Conservation (phyloP, 2,329 filamentous ascomycete species). For the Cordyceps cateniannulata region DNA sequence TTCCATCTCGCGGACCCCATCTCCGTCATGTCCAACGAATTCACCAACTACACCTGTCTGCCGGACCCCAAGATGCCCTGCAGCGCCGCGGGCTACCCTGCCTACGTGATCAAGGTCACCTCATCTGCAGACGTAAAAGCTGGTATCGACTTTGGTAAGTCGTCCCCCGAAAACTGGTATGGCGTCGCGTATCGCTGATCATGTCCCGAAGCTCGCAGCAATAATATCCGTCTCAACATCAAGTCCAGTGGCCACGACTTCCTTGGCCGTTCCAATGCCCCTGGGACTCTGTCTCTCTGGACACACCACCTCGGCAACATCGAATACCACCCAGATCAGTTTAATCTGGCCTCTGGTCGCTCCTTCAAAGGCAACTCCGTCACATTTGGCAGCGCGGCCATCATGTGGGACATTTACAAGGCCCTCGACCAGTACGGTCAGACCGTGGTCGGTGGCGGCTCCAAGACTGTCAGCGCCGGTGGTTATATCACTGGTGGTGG, state of each 20-base stretch:
- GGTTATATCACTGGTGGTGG: conserved; percentile 58
- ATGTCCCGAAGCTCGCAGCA: conserved; percentile 27
- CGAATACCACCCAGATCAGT: conserved; percentile 30
- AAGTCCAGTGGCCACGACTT: conserved; percentile 38
- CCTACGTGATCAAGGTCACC: conserved; percentile 30
- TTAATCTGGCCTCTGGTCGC: conserved; percentile 35
- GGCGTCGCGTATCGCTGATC: neutral
- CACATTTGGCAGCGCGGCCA: conserved; percentile 46
- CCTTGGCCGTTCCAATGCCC: conserved; percentile 38
- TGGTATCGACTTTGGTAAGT: conserved; percentile 36
- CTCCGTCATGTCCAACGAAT: conserved; percentile 33
- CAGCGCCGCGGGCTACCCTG: conserved; percentile 25
- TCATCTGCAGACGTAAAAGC: conserved; percentile 26
- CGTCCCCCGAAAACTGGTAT: neutral
- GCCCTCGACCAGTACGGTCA: conserved; percentile 37
- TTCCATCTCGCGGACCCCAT: conserved; percentile 24
- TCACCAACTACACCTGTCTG: conserved; percentile 44
- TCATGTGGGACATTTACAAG: conserved; percentile 42
- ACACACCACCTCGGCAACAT: conserved; percentile 39
- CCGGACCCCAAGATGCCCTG: conserved; percentile 33
- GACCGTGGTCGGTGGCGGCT: conserved; percentile 48
- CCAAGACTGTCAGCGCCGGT: conserved; percentile 50
- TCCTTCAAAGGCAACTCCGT: conserved; percentile 42
- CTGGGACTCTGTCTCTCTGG: conserved; percentile 49
- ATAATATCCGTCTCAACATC: conserved; percentile 36